Evolutionary conservation across 2,329 filamentous ascomycete species (phyloP).

Genomic region (Neofusicoccum sp.): DNA sequence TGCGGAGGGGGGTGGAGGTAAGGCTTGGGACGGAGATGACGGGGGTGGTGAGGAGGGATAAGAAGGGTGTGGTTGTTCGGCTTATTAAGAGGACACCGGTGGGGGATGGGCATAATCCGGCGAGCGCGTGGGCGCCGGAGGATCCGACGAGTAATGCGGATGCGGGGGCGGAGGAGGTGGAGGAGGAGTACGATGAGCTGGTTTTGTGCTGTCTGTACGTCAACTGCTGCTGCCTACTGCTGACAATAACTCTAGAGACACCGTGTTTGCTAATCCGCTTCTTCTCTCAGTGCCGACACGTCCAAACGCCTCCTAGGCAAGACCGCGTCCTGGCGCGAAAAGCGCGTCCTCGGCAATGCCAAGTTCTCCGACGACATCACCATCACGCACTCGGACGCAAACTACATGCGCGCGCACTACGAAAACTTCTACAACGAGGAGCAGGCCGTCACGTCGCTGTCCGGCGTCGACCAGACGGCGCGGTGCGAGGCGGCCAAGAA

Average conservation of each 20-base stretch:
- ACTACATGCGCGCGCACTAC: constrained; percentile 68
- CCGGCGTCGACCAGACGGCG: constrained; percentile 41
- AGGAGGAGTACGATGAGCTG: constrained; percentile 62
- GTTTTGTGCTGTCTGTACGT: constrained; percentile 59
- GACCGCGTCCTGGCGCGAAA: constrained; percentile 61
- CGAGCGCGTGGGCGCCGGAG: constrained; percentile 44
- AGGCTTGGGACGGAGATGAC: constrained; percentile 58
- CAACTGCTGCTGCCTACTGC: constrained; percentile 9
- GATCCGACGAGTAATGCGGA: constrained; percentile 39
- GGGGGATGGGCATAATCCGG: constrained; percentile 45
- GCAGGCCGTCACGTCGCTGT: constrained; percentile 44
- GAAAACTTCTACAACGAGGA: constrained; percentile 58
- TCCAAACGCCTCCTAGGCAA: constrained; percentile 59
- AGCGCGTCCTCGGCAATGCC: constrained; percentile 66
- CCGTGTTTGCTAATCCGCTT: neutral
- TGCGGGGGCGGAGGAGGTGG: constrained; percentile 40
- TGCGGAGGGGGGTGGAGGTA: constrained; percentile 56
- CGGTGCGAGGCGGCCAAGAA: constrained; percentile 48
- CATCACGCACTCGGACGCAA: constrained; percentile 63
- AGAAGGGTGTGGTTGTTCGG: constrained; percentile 52
- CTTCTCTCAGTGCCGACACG: constrained; percentile 46
- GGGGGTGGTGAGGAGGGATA: constrained; percentile 51
- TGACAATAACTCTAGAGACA: neutral
- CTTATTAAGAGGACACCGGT: constrained; percentile 44
- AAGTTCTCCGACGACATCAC: constrained; percentile 70